Evolutionary conservation across 2,329 filamentous ascomycete genomes (phyloP), one percentile per base, ranked within the genome.

Genomic region (Aspergillus pseudoglaucus): DNA sequence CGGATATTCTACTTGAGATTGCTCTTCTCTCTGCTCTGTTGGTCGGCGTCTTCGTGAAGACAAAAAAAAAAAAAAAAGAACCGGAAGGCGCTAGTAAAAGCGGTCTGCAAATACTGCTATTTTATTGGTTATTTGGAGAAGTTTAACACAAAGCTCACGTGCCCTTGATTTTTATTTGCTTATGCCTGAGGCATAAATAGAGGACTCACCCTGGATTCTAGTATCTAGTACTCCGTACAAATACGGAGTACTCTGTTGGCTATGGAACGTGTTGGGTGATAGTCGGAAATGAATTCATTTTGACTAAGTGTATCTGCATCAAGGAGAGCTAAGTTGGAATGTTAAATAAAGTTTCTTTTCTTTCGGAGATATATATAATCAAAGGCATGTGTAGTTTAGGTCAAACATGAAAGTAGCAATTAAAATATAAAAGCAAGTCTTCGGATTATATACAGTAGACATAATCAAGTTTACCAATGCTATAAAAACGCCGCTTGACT

Each of bases 1-100:
- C 48, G 18, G 18, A 18, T 18, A 35, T 15, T n/a, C 35, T 17
- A 17, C 14, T 20, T 30, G 27, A 12, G 23, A 14, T 51, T 43
- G 15, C 3, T 41, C 41, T 42, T 47, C 33, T 48, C 35, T 48
- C 47, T 48, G 39, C 15, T 22, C 17, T 39, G 20, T 8, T 20
- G 37, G 20, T 18, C 10, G 6, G 37, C 8, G 10, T 39, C 38
- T 50, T 51, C 52, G 51, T 57, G 60, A 54, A 48, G 48, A 52
- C 47, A 49, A 57, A 47, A 54, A 49, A 51, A 53, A 49, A 57
- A 55, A 56, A 54, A 57, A 57, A 48, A 52, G 47, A 47, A 48
- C 56, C 50, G 52, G 48, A 54, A 50, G 45, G 48, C 42, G 42
- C 52, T 48, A 53, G 3, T 37, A 20, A 52, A 55, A 58, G 64